Percentiles rank a stretch among this genome's conserved stretches.
These are phyloP conservation scores for Delitschia confertaspora DNA, from an alignment of 495 filamentous ascomycete species.

Conservation along the genomic window DNA sequence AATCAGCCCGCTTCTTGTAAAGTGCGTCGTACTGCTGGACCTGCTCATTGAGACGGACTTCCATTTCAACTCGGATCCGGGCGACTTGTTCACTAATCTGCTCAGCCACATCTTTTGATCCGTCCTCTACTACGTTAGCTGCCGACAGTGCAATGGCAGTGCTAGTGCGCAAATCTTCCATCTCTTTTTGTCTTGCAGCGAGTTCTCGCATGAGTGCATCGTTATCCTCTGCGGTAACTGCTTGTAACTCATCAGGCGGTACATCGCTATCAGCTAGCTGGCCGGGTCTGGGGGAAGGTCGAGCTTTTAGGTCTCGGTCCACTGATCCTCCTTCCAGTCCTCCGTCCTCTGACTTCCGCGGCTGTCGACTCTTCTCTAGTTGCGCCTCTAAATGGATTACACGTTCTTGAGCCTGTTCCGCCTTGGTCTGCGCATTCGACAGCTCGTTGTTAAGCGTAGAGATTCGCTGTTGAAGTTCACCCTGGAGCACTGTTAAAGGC, in stretches of 20 bases:
- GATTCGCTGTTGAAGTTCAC: constrained; percentile 29
- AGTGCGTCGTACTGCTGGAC: constrained; percentile 52
- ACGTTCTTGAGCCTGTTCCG: too few species aligned
- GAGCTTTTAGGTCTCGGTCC: too few species aligned
- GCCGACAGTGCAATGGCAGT: constrained; percentile 25
- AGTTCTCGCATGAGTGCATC: constrained; percentile 39
- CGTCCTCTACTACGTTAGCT: constrained; percentile 18
- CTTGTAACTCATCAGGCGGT: too few species aligned
- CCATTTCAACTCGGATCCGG: constrained; percentile 32
- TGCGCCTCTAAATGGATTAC: too few species aligned
- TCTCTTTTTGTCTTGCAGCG: constrained; percentile 37
- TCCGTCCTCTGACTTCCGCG: too few species aligned
- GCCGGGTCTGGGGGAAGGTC: too few species aligned
- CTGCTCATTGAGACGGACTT: constrained; percentile 40
- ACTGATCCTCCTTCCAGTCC: too few species aligned
- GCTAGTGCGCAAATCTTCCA: constrained; percentile 34
- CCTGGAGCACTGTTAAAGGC: constrained; percentile 17
- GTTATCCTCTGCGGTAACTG: constrained; percentile 30
- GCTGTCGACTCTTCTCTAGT: too few species aligned
- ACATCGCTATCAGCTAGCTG: too few species aligned
- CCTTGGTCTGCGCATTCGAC: constrained; percentile 5
- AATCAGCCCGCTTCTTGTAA: constrained; percentile 57
- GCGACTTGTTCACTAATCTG: constrained; percentile 36
- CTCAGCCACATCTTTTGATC: constrained; percentile 29
- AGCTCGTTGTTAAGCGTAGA: constrained; percentile 16